phyloP scores from a whole-genome alignment of 495 filamentous ascomycete species.

The Xylaria grammica region DNA sequence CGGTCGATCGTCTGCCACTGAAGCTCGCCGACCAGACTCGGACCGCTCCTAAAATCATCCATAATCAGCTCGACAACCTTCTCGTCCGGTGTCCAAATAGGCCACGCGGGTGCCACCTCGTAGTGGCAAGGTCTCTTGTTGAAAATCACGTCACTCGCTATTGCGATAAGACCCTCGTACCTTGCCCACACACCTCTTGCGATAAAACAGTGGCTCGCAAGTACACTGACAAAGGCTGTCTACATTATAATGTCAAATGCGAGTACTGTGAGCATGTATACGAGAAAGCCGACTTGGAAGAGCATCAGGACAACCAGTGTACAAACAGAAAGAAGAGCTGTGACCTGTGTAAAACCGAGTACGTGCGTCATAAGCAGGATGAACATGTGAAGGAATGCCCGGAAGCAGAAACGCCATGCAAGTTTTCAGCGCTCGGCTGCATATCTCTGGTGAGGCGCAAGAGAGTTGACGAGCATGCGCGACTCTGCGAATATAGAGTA shows the following conservation, averaged over 20 bases:
- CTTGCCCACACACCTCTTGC: constrained; percentile 63
- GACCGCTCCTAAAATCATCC: constrained; percentile 49
- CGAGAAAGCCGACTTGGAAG: constrained; percentile 46
- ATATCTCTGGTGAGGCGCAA: constrained; percentile 25
- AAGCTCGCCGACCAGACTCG: constrained; percentile 35
- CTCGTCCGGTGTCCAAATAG: constrained; percentile 72
- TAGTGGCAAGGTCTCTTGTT: constrained; percentile 68
- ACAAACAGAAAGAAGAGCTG: constrained; percentile 44
- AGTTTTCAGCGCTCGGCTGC: constrained; percentile 50
- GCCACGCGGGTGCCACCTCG: constrained; percentile 65
- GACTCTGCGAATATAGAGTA: constrained; percentile 38
- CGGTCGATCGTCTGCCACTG: constrained; percentile 56
- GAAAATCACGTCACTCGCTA: constrained; percentile 76
- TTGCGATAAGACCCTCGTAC: constrained; percentile 69
- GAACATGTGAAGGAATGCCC: constrained; percentile 50
- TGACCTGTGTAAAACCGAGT: constrained; percentile 40
- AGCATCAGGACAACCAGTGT: constrained; percentile 46
- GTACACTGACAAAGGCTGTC: constrained; percentile 47
- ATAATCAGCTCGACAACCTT: constrained; percentile 75
- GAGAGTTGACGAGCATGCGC: constrained; percentile 32
- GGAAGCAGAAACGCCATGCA: constrained; percentile 45
- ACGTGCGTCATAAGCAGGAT: constrained; percentile 45
- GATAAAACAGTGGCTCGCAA: constrained; percentile 43
- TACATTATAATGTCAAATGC: constrained; percentile 54
- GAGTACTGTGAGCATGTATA: constrained; percentile 48